These are phyloP conservation scores for Pseudocercospora fijiensis DNA, from an alignment of 2,329 filamentous ascomycete genomes.

Conservation along the genomic window DNA sequence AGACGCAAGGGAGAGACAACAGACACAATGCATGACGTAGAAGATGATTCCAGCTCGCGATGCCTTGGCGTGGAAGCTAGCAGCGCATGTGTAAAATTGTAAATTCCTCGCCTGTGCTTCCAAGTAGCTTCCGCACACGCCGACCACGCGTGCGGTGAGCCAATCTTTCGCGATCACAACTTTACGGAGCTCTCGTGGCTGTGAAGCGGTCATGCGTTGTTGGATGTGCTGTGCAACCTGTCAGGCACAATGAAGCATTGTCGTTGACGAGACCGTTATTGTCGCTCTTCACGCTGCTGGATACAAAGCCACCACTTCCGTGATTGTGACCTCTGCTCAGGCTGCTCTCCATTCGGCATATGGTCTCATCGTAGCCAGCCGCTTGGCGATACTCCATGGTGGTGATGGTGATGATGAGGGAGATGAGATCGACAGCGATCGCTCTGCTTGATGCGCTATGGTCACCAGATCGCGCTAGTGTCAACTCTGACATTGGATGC, in stretches of 20 bases:
- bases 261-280: background rate
- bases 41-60: slow-evolving; percentile 1
- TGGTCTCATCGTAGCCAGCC: background rate
- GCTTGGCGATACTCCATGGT: background rate
- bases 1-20: background rate
- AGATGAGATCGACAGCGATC: slow-evolving; percentile 2
- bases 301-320: background rate
- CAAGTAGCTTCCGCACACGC: slow-evolving; percentile 3
- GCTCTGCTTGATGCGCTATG: slow-evolving; percentile 1
- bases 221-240: background rate
- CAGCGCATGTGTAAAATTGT: background rate
- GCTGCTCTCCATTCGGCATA: background rate
- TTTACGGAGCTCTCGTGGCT: background rate
- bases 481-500: background rate
- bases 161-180: background rate
- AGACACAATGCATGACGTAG: background rate
- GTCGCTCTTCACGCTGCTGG: background rate
- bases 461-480: slow-evolving; percentile 2
- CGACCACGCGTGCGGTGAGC: slow-evolving; percentile 2
- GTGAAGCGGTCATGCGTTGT: background rate
- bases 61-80: slow-evolving; percentile 3
- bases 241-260: background rate
- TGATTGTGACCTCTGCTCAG: background rate
- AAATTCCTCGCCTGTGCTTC: background rate
- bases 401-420: background rate